These are phyloP conservation scores for Aspergillus japonicus DNA, from an alignment of 2,329 filamentous ascomycete species.

Conservation along the genomic window DNA sequence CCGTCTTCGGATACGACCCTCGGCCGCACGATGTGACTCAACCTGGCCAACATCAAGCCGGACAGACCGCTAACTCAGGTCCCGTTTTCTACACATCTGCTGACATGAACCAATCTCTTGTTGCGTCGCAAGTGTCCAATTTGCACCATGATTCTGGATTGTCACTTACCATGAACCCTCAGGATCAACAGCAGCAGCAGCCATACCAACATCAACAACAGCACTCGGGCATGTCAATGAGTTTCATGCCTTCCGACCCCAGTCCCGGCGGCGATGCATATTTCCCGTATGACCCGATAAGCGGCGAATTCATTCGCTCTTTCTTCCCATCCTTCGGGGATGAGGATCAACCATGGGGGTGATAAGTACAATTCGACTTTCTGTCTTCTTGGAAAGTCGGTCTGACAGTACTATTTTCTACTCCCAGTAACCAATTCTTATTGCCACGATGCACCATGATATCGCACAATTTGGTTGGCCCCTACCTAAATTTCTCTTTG, in stretches of 20 bases:
- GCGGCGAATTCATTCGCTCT: constrained; percentile 40
- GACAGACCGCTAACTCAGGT: background rate
- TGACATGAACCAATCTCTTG: background rate
- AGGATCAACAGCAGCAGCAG: background rate
- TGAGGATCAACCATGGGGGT: constrained; percentile 25
- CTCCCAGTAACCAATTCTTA: background rate
- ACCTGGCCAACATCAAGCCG: constrained; percentile 6
- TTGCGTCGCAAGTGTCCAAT: background rate
- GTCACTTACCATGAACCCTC: background rate
- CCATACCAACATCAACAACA: background rate
- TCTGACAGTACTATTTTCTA: background rate
- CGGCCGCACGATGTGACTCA: constrained; percentile 13
- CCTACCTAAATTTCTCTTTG: constrained; percentile 3
- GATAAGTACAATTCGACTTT: constrained; percentile 3
- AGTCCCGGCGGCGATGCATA: constrained; percentile 26
- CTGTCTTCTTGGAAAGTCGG: background rate
- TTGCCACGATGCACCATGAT: background rate
- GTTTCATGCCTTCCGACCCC: constrained; percentile 13
- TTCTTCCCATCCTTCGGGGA: constrained; percentile 35
- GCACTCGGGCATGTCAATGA: background rate
- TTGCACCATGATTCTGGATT: background rate
- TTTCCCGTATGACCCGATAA: constrained; percentile 42
- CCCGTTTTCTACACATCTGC: background rate
- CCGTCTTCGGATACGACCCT: constrained; percentile 21
- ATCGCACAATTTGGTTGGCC: background rate